Base-by-base conservation (phyloP, 2,329 filamentous ascomycete genomes). In the Sarocladium brachiariae region DNA sequence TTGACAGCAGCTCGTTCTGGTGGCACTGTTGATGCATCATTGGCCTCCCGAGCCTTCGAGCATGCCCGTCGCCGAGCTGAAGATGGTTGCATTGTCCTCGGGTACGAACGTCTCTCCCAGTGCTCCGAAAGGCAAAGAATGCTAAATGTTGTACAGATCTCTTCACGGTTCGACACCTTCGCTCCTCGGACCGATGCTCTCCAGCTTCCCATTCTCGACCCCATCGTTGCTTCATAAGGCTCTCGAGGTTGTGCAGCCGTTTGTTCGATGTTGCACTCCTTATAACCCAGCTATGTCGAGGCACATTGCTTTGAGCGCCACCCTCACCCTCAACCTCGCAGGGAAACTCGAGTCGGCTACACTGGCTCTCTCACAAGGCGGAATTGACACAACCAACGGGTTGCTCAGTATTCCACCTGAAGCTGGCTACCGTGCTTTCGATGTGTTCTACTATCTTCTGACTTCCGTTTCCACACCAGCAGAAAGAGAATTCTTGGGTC, bases 381-480 rank as follows among this genome's bases (percentile, higher is more conserved):
- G 93, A 16, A 87, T 99, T 53, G 88, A 99, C 63, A 93, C 90
- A 0, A 70, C 76, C 18, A 82, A 82, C 55, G 93, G 92, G 37
- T 74, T 99, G 10, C 73, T 96, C 14, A 83, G 87, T 51, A 81
- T 99, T 14, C 88, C 93, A 0, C 68, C 83, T 0, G 83, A 96
- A 62, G 63, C 82, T 6, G 93, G 93, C 11, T 89, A 89, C 67
- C 84, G 93, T 55, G 93, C 92, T 3, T 99, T 99, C 59, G 92
- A 99, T 63, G 93, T 95, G 47, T 97, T 99, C 64, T 97, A 99
- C 71, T 97, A 96, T 61, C 81, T 99, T 1, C 77, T 97, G 37
- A 95, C 91, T 0, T 90, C 87, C n/a, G 87, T 88, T 1, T 95
- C 93, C 0, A 93, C 89, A 1, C 83, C 86, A 3, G 85, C 89